These are phyloP conservation scores for Diaporthe eres DNA, from an alignment of 2,329 filamentous ascomycete species.

Conservation along the genomic window DNA sequence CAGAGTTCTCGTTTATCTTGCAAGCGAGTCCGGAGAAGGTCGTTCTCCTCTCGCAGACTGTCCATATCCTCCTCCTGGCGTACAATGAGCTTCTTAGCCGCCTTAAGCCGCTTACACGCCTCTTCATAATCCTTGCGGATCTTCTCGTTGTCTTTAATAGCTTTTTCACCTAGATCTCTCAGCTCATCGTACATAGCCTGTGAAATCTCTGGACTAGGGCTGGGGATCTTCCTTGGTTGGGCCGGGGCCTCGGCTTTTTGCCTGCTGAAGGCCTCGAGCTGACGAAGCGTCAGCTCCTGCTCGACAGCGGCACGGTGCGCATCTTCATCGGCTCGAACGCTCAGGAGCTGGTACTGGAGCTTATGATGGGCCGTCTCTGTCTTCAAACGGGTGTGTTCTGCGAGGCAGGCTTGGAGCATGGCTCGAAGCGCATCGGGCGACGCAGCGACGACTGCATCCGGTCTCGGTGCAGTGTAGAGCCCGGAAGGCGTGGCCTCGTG, in stretches of 20 bases:
- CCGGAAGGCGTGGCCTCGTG: slow-evolving; percentile 49
- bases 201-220: slow-evolving; percentile 65
- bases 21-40: slow-evolving; percentile 84
- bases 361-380: slow-evolving; percentile 92
- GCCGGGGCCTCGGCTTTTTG: slow-evolving; percentile 53
- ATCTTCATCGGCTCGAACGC: slow-evolving; percentile 86
- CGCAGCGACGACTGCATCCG: slow-evolving; percentile 66
- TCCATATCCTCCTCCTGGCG: slow-evolving; percentile 82
- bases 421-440: slow-evolving; percentile 68
- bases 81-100: slow-evolving; percentile 84
- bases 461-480: slow-evolving; percentile 62
- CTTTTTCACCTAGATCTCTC: slow-evolving; percentile 75
- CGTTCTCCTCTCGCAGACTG: slow-evolving; percentile 80
- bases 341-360: slow-evolving; percentile 87
- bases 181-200: slow-evolving; percentile 72
- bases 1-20: slow-evolving; percentile 92
- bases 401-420: slow-evolving; percentile 68
- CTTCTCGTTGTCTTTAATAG: slow-evolving; percentile 75
- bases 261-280: slow-evolving; percentile 86
- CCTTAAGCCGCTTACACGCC: slow-evolving; percentile 75
- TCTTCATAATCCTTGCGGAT: slow-evolving; percentile 75
- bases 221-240: slow-evolving; percentile 61
- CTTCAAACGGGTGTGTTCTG: slow-evolving; percentile 74
- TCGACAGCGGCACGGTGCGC: slow-evolving; percentile 91
- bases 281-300: slow-evolving; percentile 89